These are phyloP conservation scores for Austroboletus sp. DNA, from an alignment of 1,284 basidiomycete species.

Conservation along the genomic window DNA sequence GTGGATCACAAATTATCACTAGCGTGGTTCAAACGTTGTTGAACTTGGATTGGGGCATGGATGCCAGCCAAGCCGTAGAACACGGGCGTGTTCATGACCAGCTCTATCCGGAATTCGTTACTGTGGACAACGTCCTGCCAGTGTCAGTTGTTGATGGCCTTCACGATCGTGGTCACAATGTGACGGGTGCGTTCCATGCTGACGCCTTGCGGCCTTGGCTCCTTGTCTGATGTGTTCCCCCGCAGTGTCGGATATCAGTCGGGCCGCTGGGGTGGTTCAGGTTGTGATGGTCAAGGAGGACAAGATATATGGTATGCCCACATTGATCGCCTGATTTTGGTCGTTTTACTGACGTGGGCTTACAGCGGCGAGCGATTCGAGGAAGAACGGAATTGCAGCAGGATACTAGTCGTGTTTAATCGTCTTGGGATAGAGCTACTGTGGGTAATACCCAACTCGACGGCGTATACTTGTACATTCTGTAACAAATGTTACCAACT, in stretches of 20 bases:
- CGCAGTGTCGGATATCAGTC: slow-evolving; percentile 45
- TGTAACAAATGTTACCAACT: too few relatives aligned
- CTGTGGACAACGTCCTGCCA: slow-evolving; percentile 61
- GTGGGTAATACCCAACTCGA: neutral
- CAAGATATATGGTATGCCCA: slow-evolving; percentile 51
- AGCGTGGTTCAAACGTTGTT: slow-evolving; percentile 76
- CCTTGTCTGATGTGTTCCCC: slow-evolving; percentile 4
- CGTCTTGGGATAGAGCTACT: neutral
- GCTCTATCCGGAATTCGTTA: slow-evolving; percentile 62
- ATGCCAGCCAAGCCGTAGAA: slow-evolving; percentile 78
- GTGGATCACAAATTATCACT: slow-evolving; percentile 81
- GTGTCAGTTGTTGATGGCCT: slow-evolving; percentile 51
- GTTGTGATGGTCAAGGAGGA: slow-evolving; percentile 54
- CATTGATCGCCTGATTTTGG: neutral
- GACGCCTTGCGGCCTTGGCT: neutral
- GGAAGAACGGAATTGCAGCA: slow-evolving; percentile 77
- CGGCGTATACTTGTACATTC: neutral
- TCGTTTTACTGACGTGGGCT: slow-evolving; percentile 5
- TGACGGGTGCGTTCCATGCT: slow-evolving; percentile 44
- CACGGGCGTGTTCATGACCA: slow-evolving; percentile 88
- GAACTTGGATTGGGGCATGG: slow-evolving; percentile 77
- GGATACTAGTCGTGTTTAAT: slow-evolving; percentile 50
- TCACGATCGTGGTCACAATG: slow-evolving; percentile 60
- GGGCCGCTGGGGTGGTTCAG: slow-evolving; percentile 67
- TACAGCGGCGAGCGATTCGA: slow-evolving; percentile 73